Evolutionary conservation across 768 basidiomycete genomes (phyloP).

Genomic region (Cystobasidium ongulense): DNA sequence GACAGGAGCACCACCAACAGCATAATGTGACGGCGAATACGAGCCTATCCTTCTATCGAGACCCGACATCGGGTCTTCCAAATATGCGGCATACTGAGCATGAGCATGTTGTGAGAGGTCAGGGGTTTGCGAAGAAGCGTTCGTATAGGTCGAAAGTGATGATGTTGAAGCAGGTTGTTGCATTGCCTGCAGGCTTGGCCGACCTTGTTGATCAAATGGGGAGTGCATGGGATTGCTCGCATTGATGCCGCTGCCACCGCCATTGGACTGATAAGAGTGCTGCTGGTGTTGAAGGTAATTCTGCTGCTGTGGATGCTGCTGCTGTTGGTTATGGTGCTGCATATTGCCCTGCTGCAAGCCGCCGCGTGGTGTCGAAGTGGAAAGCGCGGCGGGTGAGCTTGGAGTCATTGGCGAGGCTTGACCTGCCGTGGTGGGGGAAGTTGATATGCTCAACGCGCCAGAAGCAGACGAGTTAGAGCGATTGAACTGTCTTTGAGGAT

Average conservation of each 20-base stretch:
- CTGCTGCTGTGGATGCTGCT: slow-evolving; percentile 14
- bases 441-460: slow-evolving; percentile 23
- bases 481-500: slow-evolving; percentile 13
- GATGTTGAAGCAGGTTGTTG: slow-evolving; percentile 1
- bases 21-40: slow-evolving; percentile 29
- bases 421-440: slow-evolving; percentile 25
- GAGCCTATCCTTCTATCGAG: slow-evolving; percentile 11
- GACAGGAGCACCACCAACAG: background rate
- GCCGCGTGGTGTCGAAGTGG: background rate
- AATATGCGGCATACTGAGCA: slow-evolving; percentile 8
- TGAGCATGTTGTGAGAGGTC: background rate
- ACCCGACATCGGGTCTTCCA: slow-evolving; percentile 18
- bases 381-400: slow-evolving; percentile 7
- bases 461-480: slow-evolving; percentile 21
- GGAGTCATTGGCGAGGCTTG: slow-evolving; percentile 24
- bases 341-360: too few relatives aligned
- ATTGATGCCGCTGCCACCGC: background rate
- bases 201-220: background rate
- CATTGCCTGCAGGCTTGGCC: background rate
- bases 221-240: background rate
- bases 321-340: background rate
- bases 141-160: background rate
- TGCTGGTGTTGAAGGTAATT: background rate
- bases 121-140: background rate
- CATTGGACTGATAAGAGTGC: background rate